Evolutionary conservation across 2,329 filamentous ascomycete species (phyloP).

Genomic region (Chrysoporthe cubensis): DNA sequence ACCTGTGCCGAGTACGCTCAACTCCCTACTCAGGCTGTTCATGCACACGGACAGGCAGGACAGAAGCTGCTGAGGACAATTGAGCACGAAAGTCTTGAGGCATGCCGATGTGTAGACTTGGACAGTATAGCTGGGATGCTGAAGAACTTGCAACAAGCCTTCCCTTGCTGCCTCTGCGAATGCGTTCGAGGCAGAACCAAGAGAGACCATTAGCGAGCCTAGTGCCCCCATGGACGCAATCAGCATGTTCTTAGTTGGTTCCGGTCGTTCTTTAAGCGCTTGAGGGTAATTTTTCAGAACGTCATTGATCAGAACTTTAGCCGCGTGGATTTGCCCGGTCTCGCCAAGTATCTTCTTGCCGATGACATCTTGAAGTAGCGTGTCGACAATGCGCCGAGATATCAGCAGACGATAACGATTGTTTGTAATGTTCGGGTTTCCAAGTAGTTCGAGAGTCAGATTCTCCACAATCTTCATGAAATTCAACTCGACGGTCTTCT

Average conservation of each 20-base stretch:
- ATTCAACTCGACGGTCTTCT: conserved; percentile 79
- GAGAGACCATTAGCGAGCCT: conserved; percentile 73
- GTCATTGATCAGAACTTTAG: conserved; percentile 81
- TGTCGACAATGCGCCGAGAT: conserved; percentile 81
- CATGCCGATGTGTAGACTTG: conserved; percentile 89
- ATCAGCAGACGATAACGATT: conserved; percentile 88
- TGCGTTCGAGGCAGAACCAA: conserved; percentile 80
- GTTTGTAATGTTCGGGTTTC: conserved; percentile 73
- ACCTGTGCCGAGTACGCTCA: conserved; percentile 74
- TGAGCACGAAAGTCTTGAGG: conserved; percentile 83
- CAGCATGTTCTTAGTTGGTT: conserved; percentile 86
- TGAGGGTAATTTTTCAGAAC: conserved; percentile 95
- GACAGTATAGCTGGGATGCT: conserved; percentile 95
- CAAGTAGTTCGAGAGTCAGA: conserved; percentile 78
- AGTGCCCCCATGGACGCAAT: conserved; percentile 80
- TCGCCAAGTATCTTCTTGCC: conserved; percentile 84
- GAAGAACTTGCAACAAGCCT: conserved; percentile 83
- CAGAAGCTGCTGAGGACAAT: conserved; percentile 88
- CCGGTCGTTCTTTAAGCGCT: conserved; percentile 80
- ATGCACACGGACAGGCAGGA: conserved; percentile 93
- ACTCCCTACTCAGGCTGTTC: conserved; percentile 89
- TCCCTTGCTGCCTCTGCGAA: conserved; percentile 87
- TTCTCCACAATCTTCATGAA: conserved; percentile 83
- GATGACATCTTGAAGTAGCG: conserved; percentile 81
- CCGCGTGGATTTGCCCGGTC: conserved; percentile 82